Conservation (phyloP, 2,329 filamentous ascomycete genomes). For the Aureobasidium namibiae region DNA sequence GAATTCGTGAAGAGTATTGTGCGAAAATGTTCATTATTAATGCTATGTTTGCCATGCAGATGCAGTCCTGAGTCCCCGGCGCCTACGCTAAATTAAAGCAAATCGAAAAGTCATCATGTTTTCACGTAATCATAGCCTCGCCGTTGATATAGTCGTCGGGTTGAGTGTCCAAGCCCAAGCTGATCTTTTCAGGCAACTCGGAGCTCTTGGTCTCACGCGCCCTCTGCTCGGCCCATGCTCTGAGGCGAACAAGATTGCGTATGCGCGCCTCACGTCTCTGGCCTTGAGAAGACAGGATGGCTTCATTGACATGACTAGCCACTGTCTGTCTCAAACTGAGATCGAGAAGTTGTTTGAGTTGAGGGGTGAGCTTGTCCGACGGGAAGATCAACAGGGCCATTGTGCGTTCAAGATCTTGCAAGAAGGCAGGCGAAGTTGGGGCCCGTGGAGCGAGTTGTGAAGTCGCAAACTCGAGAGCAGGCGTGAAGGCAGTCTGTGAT, state of each 20-base stretch:
- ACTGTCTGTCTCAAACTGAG: slow-evolving; percentile 72
- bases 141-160: slow-evolving; percentile 23
- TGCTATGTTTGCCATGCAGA: neutral
- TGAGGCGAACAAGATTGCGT: slow-evolving; percentile 68
- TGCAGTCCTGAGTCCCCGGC: slow-evolving; percentile 15
- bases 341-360: slow-evolving; percentile 68
- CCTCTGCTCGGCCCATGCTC: slow-evolving; percentile 73
- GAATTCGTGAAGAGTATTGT: neutral
- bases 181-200: slow-evolving; percentile 32
- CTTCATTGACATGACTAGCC: slow-evolving; percentile 83
- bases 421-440: slow-evolving; percentile 69
- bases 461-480: slow-evolving; percentile 79
- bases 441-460: slow-evolving; percentile 81
- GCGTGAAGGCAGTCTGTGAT: slow-evolving; percentile 64
- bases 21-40: neutral
- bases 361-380: slow-evolving; percentile 66
- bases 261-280: slow-evolving; percentile 73
- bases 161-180: slow-evolving; percentile 32
- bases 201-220: slow-evolving; percentile 38
- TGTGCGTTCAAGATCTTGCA: slow-evolving; percentile 81
- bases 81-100: slow-evolving; percentile 19
- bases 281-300: slow-evolving; percentile 68
- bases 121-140: slow-evolving; percentile 26
- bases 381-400: slow-evolving; percentile 90
- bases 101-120: neutral